Percentiles rank a stretch among this genome's conserved stretches.
Conservation (phyloP, 1,284 basidiomycete genomes). For the Irpex sp. region DNA sequence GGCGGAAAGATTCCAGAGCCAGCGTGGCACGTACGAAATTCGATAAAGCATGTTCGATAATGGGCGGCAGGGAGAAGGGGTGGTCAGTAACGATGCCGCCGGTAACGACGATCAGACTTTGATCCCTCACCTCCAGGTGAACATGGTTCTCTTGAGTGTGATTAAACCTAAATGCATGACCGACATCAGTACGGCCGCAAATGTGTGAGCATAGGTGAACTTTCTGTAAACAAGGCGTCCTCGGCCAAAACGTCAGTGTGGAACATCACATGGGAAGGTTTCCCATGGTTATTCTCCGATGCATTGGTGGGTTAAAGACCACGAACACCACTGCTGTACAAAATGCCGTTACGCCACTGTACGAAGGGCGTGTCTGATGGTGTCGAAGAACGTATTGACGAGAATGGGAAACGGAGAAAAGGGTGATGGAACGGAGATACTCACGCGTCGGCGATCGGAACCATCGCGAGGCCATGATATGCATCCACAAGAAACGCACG, state of each 20-base stretch:
- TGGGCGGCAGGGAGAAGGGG: not conserved
- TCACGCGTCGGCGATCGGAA: conserved; percentile 85
- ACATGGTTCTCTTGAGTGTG: conserved; percentile 73
- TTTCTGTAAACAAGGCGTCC: not conserved
- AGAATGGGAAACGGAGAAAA: not conserved
- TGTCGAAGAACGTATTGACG: not conserved
- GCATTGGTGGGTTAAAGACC: not conserved
- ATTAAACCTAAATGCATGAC: conserved; percentile 61
- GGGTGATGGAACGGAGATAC: conserved; percentile 28
- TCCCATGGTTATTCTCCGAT: not conserved
- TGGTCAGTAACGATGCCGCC: conserved; percentile 2
- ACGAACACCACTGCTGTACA: not conserved
- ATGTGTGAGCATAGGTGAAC: not conserved
- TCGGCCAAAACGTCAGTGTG: not conserved
- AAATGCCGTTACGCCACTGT: not conserved
- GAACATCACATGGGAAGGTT: not conserved
- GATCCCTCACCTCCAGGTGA: conserved; percentile 64
- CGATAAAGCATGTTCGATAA: not conserved
- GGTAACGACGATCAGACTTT: conserved; percentile 7
- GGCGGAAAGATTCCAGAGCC: not conserved
- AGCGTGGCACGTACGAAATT: not conserved
- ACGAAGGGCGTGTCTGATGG: not conserved
- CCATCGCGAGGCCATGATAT: conserved; percentile 83
- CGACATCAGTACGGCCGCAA: not conserved
- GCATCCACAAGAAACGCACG: conserved; percentile 86